phyloP scores from a whole-genome alignment of 1,284 basidiomycete genomes.

The Volvariella surrecta region DNA sequence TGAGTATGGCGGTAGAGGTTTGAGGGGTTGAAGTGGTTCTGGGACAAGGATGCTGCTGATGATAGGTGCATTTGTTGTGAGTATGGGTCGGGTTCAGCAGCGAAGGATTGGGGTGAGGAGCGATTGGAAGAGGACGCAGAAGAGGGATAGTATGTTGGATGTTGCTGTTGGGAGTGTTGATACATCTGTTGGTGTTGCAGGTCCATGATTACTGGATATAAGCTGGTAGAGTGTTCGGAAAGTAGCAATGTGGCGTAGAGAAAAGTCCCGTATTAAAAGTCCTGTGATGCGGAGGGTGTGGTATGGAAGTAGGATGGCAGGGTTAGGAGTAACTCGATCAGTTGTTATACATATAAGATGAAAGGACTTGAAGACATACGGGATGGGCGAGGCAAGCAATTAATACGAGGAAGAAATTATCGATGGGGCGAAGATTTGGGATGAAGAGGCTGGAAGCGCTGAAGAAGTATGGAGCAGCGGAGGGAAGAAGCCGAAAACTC shows the following conservation, averaged over 20 bases:
- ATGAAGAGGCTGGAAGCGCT: background rate
- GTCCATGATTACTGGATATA: background rate
- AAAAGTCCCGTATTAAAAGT: background rate
- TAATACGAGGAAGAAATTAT: background rate
- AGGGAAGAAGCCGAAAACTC: background rate
- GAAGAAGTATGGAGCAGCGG: background rate
- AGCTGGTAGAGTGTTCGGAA: background rate
- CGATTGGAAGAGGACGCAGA: slow-evolving; percentile 24
- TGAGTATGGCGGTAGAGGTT: slow-evolving; percentile 12
- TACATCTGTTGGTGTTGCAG: background rate
- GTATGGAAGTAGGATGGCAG: background rate
- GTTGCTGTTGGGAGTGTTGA: background rate
- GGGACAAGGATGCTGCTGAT: slow-evolving; percentile 7
- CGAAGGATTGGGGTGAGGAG: slow-evolving; percentile 23
- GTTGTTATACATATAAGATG: background rate
- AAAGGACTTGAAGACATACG: background rate
- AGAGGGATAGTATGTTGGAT: background rate
- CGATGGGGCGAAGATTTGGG: background rate
- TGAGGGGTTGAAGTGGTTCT: slow-evolving; percentile 18
- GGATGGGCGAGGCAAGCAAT: background rate
- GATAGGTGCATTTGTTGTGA: slow-evolving; percentile 10
- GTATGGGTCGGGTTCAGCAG: slow-evolving; percentile 20
- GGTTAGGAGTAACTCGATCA: background rate
- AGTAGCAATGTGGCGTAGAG: background rate
- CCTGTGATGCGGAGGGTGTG: background rate